These are phyloP conservation scores for Cordyceps pruinosa DNA, from an alignment of 2,329 filamentous ascomycete genomes.

Conservation along the genomic window DNA sequence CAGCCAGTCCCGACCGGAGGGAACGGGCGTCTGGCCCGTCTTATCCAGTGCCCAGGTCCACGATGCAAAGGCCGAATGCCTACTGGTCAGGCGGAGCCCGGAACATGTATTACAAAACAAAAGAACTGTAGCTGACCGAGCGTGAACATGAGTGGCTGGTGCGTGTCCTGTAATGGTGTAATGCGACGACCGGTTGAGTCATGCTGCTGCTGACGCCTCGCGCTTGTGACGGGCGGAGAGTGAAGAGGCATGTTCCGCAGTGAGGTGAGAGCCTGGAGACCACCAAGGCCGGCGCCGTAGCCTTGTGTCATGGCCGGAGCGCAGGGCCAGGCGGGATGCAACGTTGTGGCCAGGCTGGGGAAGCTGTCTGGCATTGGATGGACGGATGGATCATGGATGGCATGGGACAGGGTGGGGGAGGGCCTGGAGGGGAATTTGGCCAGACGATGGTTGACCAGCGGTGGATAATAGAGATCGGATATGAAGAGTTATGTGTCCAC, in stretches of 20 bases:
- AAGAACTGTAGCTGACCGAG: not conserved
- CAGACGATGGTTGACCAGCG: no score
- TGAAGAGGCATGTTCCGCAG: not conserved
- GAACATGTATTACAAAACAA: not conserved
- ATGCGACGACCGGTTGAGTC: not conserved
- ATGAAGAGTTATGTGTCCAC: no score
- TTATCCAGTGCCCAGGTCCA: conserved; percentile 12
- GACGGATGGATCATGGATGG: not conserved
- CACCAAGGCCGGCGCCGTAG: not conserved
- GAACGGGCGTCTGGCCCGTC: not conserved
- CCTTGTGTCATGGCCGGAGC: not conserved
- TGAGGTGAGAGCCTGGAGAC: not conserved
- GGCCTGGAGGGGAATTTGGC: no score
- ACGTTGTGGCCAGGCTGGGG: conserved; percentile 15
- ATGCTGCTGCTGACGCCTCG: not conserved
- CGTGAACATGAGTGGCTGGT: no score
- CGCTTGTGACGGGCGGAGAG: no score
- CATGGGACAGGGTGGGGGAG: not conserved
- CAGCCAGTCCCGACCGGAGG: not conserved
- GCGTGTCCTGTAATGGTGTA: not conserved
- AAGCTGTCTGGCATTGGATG: conserved; percentile 1
- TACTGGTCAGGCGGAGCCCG: conserved; percentile 7
- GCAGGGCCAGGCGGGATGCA: conserved; percentile 13
- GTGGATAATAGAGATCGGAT: no score
- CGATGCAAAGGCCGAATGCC: conserved; percentile 10